Base-by-base conservation (phyloP, 345 rosid species). In the Cardamine chenopodiifolia region DNA sequence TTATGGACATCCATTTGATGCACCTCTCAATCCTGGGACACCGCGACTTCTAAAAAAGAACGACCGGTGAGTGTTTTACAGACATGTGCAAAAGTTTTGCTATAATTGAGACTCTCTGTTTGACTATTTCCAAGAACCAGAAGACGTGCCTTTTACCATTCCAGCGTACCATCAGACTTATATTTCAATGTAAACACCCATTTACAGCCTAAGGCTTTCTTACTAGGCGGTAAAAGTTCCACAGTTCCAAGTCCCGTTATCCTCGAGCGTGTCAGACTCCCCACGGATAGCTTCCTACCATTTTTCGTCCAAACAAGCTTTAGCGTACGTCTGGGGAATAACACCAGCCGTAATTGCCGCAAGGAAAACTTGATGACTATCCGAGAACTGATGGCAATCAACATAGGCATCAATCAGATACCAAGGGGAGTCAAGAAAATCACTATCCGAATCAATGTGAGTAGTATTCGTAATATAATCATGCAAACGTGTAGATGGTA, bases 271-370 rank as follows among this genome's bases (percentile, higher is more conserved):
- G 13, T 23, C 9, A 0, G 13, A 7, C 0, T 53, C 1, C 0
- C 4, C 4, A 0, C 18, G 5, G 0, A 25, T 4, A n/a, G n/a
- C n/a, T n/a, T n/a, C n/a, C n/a, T n/a, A n/a, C n/a, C n/a, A n/a
- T n/a, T n/a, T n/a, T n/a, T n/a, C n/a, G n/a, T n/a, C n/a, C n/a
- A n/a, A n/a, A n/a, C n/a, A n/a, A 0, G 31, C 57, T 1, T 52
- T n/a, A 2, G 0, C n/a, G 22, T 50, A 20, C 0, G 29, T 4
- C n/a, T 1, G 5, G 2, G n/a, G 57, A 5, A 22, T 23, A 0
- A 22, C 4, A 2, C 31, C n/a, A 1, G 1, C 8, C 0, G 15
- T 52, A 0, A 22, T 52, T 0, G 31, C 8, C 0, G n/a, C 8
- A 23, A 52, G 29, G 5, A 22, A 22, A 0, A 1, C n/a, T 0